phyloP scores from a whole-genome alignment of 441 rosid species.

The Flueggea neowawraea region DNA sequence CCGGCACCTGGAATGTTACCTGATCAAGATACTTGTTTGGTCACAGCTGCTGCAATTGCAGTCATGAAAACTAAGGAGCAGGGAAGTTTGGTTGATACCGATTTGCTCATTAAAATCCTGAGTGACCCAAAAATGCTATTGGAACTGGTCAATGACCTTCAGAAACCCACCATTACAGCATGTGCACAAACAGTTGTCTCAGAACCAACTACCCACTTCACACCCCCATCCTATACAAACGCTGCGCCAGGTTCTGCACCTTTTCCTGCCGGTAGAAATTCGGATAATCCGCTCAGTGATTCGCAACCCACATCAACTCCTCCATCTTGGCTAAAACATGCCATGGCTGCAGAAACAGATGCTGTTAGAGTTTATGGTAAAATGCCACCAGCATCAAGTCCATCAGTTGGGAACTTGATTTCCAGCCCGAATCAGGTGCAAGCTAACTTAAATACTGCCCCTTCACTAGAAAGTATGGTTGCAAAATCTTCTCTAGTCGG shows the following conservation, averaged over 20 bases:
- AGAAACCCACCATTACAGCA: background rate
- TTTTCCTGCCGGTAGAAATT: background rate
- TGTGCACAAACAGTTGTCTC: slow-evolving; percentile 8
- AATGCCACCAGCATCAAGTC: slow-evolving; percentile 6
- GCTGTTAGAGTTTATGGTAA: no score
- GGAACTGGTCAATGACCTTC: slow-evolving; percentile 24
- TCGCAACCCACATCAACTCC: background rate
- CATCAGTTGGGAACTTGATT: slow-evolving; percentile 7
- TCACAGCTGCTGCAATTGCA: slow-evolving; percentile 34
- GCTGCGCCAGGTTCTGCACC: background rate
- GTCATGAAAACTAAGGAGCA: slow-evolving; percentile 34
- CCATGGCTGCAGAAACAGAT: no score
- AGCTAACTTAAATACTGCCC: slow-evolving; percentile 2
- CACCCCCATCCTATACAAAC: background rate
- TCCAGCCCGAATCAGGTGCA: slow-evolving; percentile 15
- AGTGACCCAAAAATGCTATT: slow-evolving; percentile 46
- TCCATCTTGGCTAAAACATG: no score
- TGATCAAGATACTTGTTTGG: slow-evolving; percentile 25
- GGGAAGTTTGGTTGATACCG: slow-evolving; percentile 46
- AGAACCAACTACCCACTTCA: background rate
- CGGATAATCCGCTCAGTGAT: no score
- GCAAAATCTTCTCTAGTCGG: background rate
- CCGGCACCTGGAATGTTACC: slow-evolving; percentile 14
- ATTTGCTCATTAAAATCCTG: slow-evolving; percentile 55
- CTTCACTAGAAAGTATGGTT: slow-evolving; percentile 8